Base-by-base conservation (phyloP, 2,329 filamentous ascomycete genomes). In the Neofusicoccum umdonicola region DNA sequence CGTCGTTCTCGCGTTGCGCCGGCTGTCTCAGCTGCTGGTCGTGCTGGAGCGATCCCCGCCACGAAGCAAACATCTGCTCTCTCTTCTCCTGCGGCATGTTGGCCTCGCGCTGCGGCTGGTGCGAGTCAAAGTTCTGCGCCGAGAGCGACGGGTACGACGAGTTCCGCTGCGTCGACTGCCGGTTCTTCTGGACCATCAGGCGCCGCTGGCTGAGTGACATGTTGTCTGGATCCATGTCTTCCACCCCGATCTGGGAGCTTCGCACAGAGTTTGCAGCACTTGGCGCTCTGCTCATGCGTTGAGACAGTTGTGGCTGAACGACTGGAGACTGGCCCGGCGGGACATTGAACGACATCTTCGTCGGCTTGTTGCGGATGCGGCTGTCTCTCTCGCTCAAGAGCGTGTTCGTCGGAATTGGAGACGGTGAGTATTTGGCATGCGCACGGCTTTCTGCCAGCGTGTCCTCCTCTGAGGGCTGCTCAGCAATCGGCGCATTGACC, bases 161-260 rank as follows among this genome's bases (percentile, higher is more conserved):
- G 34, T 62, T 31, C 34, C 63, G 62, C 27, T 48, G 44, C 35
- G 51, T 4, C 41, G 39, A 47, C 52, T 58, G 44, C 12, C 51
- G 50, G 41, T 63, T 47, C 44, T 58, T 56, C 35, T 57, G 51
- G 52, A 64, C 39, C 41, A 63, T 37, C 27, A 39, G 9, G 42
- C 37, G 42, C 9, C 52, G 51, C 52, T 63, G 61, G 17, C 41
- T 56, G 31, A 95, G 82, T 0, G 91, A 88, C 68, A 94, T 82
- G 64, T 93, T 86, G 66, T 93, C 91, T 1, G 83, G 80, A 68
- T 86, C 50, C 60, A 77, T 78, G 17, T 75, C 78, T 27, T 88
- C 73, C 67, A 85, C 79, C 22, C 2, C 87, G 82, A 71, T 73
- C 44, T 70, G 73, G 39, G 73, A 70, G 31, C 56, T 45, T 19